phyloP scores from a whole-genome alignment of 225 moss, liverwort and hornwort species.

The Bryoerythrophyllum caledonicum region DNA sequence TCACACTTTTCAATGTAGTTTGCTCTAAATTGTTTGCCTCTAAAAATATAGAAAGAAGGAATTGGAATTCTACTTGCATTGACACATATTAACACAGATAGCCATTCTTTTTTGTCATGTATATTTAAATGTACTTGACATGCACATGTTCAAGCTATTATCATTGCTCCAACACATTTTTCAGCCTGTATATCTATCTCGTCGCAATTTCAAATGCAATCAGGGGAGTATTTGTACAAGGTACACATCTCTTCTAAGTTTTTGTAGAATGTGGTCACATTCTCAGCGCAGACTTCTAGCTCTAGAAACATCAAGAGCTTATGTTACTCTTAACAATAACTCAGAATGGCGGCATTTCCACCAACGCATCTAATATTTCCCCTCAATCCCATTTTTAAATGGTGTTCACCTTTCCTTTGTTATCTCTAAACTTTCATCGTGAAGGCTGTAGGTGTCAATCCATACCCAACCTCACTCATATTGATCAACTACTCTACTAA shows the following conservation, averaged over 20 bases:
- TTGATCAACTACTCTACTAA: not conserved
- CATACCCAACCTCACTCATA: not conserved
- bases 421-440: not conserved
- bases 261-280: no score
- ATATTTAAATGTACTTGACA: not conserved
- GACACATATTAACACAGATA: not conserved
- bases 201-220: not conserved
- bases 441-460: not conserved
- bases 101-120: not conserved
- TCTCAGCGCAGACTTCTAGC: no score
- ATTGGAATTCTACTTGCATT: fast-evolving
- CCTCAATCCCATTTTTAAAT: not conserved
- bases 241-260: no score
- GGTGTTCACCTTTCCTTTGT: not conserved
- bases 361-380: not conserved
- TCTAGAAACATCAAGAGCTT: not conserved
- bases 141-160: not conserved
- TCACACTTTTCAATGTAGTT: no score
- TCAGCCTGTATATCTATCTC: not conserved
- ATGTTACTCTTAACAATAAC: not conserved
- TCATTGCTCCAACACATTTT: not conserved
- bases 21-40: not conserved
- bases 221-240: no score
- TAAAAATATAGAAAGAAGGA: not conserved
- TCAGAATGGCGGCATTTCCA: not conserved